Conservation (phyloP, 202 grass and related monocot genomes). For the Saccharum hybrid region DNA sequence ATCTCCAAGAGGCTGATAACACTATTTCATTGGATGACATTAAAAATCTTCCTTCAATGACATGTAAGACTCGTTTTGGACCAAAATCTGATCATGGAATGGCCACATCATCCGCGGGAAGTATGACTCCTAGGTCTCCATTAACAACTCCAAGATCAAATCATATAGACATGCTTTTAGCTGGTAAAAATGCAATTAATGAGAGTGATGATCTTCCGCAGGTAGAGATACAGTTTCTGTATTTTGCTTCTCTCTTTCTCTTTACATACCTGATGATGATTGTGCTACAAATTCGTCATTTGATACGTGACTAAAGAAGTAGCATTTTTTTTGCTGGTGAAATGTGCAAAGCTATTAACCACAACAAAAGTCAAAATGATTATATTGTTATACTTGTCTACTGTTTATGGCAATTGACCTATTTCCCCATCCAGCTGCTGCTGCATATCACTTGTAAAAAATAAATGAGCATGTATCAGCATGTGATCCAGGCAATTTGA, state of each 20-base stretch:
- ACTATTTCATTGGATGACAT: constrained; percentile 89
- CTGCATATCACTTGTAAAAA: constrained; percentile 24
- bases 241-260: constrained; percentile 23
- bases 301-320: constrained; percentile 16
- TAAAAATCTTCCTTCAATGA: constrained; percentile 86
- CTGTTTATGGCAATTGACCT: constrained; percentile 10
- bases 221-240: constrained; percentile 48
- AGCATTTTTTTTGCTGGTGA: constrained; percentile 18
- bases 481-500: background rate
- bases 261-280: background rate
- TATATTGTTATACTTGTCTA: constrained; percentile 11
- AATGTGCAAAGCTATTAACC: constrained; percentile 30
- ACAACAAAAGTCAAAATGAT: constrained; percentile 16
- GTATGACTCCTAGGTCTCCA: constrained; percentile 96
- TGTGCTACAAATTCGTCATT: constrained; percentile 19
- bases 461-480: background rate
- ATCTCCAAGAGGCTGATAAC: constrained; percentile 77
- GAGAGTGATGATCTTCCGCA: constrained; percentile 85
- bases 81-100: constrained; percentile 97
- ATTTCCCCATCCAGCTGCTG: background rate
- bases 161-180: constrained; percentile 94
- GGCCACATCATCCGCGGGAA: constrained; percentile 95
- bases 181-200: constrained; percentile 70
- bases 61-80: constrained; percentile 94
- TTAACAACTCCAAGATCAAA: constrained; percentile 83